Percentiles rank a stretch among this genome's conserved stretches.
Conservation (phyloP, 164 flowering plant species). For the Vitis cinerea region DNA sequence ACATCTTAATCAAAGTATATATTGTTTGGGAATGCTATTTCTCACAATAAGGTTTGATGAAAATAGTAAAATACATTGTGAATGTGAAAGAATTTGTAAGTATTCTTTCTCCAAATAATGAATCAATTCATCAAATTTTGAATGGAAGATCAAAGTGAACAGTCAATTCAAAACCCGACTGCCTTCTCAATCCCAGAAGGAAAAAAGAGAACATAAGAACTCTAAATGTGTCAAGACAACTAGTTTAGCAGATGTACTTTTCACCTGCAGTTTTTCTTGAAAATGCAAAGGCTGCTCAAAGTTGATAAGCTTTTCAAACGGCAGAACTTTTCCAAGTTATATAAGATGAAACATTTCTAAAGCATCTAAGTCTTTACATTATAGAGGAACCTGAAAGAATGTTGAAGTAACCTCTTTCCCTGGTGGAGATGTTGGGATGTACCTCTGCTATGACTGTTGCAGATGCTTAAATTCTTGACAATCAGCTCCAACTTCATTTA, state of each 20-base stretch:
- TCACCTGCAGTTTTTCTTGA: not conserved
- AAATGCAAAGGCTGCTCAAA: constrained; percentile 5
- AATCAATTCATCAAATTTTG: not conserved
- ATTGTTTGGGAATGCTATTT: not conserved
- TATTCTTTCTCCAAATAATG: not conserved
- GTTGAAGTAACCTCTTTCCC: constrained; percentile 15
- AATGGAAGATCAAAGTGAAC: not conserved
- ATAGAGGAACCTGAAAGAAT: not conserved
- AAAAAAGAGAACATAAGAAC: not conserved
- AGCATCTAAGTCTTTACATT: constrained; percentile 10
- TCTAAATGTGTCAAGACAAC: not conserved
- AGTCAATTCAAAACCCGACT: constrained; percentile 6
- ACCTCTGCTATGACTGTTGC: constrained; percentile 30
- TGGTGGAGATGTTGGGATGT: not conserved
- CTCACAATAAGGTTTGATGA: not conserved
- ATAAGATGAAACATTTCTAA: constrained; percentile 1
- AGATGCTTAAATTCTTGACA: constrained; percentile 72
- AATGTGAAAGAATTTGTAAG: not conserved
- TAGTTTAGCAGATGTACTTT: too few relatives aligned
- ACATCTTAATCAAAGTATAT: not conserved
- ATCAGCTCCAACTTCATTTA: constrained; percentile 72
- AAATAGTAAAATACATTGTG: not conserved
- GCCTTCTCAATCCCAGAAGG: constrained; percentile 3
- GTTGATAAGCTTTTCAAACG: constrained; percentile 5
- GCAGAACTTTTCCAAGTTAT: constrained; percentile 1